Evolutionary conservation across 768 basidiomycete genomes (phyloP).

Genomic region (Stropharia rugosoannulata): DNA sequence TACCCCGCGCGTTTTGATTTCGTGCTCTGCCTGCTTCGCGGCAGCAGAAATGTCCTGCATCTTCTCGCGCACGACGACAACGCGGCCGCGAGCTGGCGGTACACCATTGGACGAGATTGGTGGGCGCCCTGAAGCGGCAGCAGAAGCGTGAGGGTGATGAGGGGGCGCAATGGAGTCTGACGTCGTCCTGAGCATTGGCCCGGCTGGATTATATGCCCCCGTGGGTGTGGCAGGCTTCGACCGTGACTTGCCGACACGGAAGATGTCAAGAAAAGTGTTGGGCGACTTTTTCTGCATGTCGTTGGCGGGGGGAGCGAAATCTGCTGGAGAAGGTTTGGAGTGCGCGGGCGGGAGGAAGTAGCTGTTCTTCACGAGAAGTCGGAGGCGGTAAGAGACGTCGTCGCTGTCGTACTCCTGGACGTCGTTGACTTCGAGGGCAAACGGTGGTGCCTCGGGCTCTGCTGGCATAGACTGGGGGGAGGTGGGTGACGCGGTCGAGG

Average conservation of each 20-base stretch:
- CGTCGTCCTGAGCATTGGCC: slow-evolving; percentile 60
- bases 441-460: slow-evolving; percentile 41
- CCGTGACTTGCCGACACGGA: slow-evolving; percentile 65
- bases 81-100: slow-evolving; percentile 46
- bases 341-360: slow-evolving; percentile 90
- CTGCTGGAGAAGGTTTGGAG: slow-evolving; percentile 71
- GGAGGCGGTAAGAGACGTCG: slow-evolving; percentile 83
- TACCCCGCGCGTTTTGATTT: slow-evolving; percentile 57
- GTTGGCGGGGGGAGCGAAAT: slow-evolving; percentile 45
- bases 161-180: slow-evolving; percentile 60
- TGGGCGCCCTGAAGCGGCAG: slow-evolving; percentile 35
- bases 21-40: slow-evolving; percentile 74
- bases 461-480: slow-evolving; percentile 60
- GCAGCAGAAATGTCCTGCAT: slow-evolving; percentile 70
- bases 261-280: slow-evolving; percentile 65
- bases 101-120: slow-evolving; percentile 24
- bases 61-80: slow-evolving; percentile 83
- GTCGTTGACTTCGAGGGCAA: slow-evolving; percentile 48
- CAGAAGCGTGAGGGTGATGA: slow-evolving; percentile 32
- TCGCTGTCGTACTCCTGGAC: slow-evolving; percentile 60
- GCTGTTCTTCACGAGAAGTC: slow-evolving; percentile 81
- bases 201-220: slow-evolving; percentile 31
- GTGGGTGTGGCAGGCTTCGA: slow-evolving; percentile 61
- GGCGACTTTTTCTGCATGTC: slow-evolving; percentile 42
- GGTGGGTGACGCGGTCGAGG: slow-evolving; percentile 60